These are phyloP conservation scores for Endocalyx cinctus DNA, from an alignment of 2,329 filamentous ascomycete species.

Conservation along the genomic window DNA sequence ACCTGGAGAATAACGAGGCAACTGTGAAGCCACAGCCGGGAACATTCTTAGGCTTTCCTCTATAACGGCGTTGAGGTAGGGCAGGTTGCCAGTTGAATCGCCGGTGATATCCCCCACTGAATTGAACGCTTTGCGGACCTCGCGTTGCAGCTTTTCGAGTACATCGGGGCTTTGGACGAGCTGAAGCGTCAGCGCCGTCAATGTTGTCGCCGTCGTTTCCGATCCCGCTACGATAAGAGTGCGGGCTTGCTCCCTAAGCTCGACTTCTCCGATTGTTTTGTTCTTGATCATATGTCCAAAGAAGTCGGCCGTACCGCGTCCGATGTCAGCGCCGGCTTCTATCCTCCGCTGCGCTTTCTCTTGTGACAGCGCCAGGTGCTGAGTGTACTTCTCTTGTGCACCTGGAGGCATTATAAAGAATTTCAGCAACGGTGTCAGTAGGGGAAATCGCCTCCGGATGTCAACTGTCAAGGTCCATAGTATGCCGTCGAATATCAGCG, in stretches of 20 bases:
- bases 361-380: slow-evolving; percentile 1
- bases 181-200: neutral
- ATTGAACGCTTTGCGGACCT: slow-evolving; percentile 6
- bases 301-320: slow-evolving; percentile 2
- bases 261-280: slow-evolving; percentile 1
- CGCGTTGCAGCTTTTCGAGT: slow-evolving; percentile 3
- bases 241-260: no score
- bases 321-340: neutral
- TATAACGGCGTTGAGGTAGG: slow-evolving; percentile 10
- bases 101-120: slow-evolving; percentile 5
- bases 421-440: no score
- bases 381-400: slow-evolving; percentile 1
- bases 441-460: no score
- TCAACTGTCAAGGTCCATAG: neutral
- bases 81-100: neutral
- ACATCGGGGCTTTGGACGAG: slow-evolving; percentile 1
- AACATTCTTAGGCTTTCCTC: slow-evolving; percentile 9
- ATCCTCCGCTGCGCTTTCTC: slow-evolving; percentile 3
- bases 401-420: neutral
- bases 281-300: slow-evolving; percentile 4
- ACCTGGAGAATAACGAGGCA: slow-evolving; percentile 4
- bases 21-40: slow-evolving; percentile 4
- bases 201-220: slow-evolving; percentile 2
- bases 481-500: slow-evolving; percentile 6
- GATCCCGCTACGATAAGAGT: slow-evolving; percentile 1